A percentile compares a stretch with the other conserved stretches of the same genome.
Conservation (phyloP, 352 stramenopile genomes). For the Globisporangium radiosum region DNA sequence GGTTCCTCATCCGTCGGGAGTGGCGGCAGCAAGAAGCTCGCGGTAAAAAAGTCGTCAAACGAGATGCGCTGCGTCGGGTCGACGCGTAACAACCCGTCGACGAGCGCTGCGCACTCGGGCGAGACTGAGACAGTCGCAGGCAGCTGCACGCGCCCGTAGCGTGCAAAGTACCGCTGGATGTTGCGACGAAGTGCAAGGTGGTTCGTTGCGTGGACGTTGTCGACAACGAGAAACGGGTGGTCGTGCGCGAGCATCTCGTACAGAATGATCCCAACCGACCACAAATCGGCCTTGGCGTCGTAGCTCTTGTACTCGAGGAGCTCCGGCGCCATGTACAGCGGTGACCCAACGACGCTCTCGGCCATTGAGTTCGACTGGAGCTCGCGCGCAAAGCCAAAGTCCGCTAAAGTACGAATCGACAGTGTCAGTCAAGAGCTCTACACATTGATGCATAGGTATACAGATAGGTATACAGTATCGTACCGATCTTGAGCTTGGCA, state of each 20-base stretch:
- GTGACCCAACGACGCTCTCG: constrained; percentile 74
- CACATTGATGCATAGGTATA: neutral
- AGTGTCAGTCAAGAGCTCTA: neutral
- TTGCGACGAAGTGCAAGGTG: constrained; percentile 70
- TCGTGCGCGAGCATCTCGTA: constrained; percentile 84
- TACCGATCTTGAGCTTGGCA: constrained; percentile 77
- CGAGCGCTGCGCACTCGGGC: constrained; percentile 50
- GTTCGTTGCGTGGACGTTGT: constrained; percentile 71
- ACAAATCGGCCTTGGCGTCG: constrained; percentile 75
- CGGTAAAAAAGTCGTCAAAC: constrained; percentile 75
- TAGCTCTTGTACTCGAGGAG: constrained; percentile 84
- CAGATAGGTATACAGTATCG: neutral
- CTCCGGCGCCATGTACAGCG: constrained; percentile 76
- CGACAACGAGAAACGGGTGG: constrained; percentile 70
- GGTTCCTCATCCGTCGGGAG: constrained; percentile 17
- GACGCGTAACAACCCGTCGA: constrained; percentile 51
- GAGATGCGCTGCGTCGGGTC: constrained; percentile 64
- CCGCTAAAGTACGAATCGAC: constrained; percentile 21
- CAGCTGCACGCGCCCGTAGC: constrained; percentile 39
- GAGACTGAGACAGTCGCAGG: constrained; percentile 50
- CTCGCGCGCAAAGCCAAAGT: constrained; percentile 70
- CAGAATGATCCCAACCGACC: constrained; percentile 76
- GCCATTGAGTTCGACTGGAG: constrained; percentile 66
- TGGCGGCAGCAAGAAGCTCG: constrained; percentile 55
- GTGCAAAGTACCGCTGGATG: constrained; percentile 74